Evolutionary conservation across 2,329 filamentous ascomycete species (phyloP).

Genomic region (Rhynchosporium agropyri): DNA sequence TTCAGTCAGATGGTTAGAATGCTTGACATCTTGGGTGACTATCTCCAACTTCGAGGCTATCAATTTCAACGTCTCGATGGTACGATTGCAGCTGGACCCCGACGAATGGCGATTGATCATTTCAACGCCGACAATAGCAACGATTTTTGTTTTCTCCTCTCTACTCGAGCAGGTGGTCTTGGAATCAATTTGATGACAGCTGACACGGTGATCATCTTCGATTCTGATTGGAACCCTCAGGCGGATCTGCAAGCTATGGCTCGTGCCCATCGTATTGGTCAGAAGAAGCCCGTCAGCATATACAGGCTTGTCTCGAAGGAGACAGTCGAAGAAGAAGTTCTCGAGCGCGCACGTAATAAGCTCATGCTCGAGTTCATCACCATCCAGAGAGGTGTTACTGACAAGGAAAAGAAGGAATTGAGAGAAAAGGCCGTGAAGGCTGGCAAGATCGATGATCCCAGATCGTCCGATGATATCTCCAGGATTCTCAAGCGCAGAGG

Average conservation of each 20-base stretch:
- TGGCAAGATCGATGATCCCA: slow-evolving; percentile 77
- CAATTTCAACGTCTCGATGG: slow-evolving; percentile 94
- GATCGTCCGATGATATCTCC: slow-evolving; percentile 91
- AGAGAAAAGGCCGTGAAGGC: slow-evolving; percentile 78
- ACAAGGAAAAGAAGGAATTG: slow-evolving; percentile 82
- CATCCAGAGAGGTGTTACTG: slow-evolving; percentile 94
- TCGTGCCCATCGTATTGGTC: slow-evolving; percentile 94
- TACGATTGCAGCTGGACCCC: slow-evolving; percentile 84
- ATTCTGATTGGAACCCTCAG: slow-evolving; percentile 99
- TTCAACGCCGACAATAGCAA: slow-evolving; percentile 97
- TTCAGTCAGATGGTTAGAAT: slow-evolving; percentile 99
- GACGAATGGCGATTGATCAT: slow-evolving; percentile 94
- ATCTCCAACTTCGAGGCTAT: slow-evolving; percentile 89
- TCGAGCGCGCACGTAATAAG: slow-evolving; percentile 96
- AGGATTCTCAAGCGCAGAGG: slow-evolving; percentile 95
- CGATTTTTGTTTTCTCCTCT: slow-evolving; percentile 95
- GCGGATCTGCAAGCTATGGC: slow-evolving; percentile 98
- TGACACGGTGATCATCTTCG: slow-evolving; percentile 96
- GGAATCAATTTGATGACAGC: slow-evolving; percentile 99
- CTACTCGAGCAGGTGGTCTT: slow-evolving; percentile 93
- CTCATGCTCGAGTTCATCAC: slow-evolving; percentile 96
- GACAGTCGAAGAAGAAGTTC: slow-evolving; percentile 95
- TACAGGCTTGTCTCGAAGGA: slow-evolving; percentile 97
- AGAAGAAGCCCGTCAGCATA: slow-evolving; percentile 93
- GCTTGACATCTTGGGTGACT: slow-evolving; percentile 94